Conservation (phyloP, 768 basidiomycete species). For the Albatrellus ellisii region DNA sequence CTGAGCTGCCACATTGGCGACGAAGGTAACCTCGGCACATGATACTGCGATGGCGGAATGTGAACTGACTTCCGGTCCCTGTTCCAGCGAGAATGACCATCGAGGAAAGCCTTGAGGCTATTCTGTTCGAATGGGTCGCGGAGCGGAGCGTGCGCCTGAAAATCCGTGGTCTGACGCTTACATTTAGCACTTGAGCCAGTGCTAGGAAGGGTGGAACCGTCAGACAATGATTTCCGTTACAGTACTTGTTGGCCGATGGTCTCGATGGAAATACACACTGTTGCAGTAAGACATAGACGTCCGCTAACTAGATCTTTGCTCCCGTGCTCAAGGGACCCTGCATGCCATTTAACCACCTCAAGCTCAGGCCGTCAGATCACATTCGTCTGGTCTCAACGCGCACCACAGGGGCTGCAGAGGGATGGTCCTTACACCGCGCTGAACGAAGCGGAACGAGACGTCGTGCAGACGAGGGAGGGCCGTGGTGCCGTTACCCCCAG, state of each 20-base stretch:
- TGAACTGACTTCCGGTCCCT: background rate
- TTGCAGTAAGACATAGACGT: too few relatives aligned
- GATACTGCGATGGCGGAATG: background rate
- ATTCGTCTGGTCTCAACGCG: slow-evolving; percentile 21
- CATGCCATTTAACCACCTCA: too few relatives aligned
- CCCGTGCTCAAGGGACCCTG: too few relatives aligned
- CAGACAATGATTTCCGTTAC: too few relatives aligned
- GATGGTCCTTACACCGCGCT: slow-evolving; percentile 21
- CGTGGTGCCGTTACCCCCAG: slow-evolving; percentile 17
- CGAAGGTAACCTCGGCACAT: slow-evolving; percentile 53
- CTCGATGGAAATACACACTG: too few relatives aligned
- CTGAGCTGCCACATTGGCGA: slow-evolving; percentile 76
- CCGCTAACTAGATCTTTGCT: too few relatives aligned
- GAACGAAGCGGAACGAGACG: slow-evolving; percentile 22
- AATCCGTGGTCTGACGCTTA: slow-evolving; percentile 71
- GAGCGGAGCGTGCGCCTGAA: slow-evolving; percentile 74
- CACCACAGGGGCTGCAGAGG: slow-evolving; percentile 30
- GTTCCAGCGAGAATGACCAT: slow-evolving; percentile 37
- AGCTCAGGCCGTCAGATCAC: slow-evolving; percentile 5
- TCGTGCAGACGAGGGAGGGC: slow-evolving; percentile 26
- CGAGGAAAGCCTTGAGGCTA: slow-evolving; percentile 54
- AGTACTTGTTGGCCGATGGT: too few relatives aligned
- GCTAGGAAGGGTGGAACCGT: too few relatives aligned
- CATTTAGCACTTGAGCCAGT: slow-evolving; percentile 76
- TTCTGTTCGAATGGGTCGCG: slow-evolving; percentile 75